phyloP scores from a whole-genome alignment of 2,329 filamentous ascomycete species.

The Aspergillus amoenus region DNA sequence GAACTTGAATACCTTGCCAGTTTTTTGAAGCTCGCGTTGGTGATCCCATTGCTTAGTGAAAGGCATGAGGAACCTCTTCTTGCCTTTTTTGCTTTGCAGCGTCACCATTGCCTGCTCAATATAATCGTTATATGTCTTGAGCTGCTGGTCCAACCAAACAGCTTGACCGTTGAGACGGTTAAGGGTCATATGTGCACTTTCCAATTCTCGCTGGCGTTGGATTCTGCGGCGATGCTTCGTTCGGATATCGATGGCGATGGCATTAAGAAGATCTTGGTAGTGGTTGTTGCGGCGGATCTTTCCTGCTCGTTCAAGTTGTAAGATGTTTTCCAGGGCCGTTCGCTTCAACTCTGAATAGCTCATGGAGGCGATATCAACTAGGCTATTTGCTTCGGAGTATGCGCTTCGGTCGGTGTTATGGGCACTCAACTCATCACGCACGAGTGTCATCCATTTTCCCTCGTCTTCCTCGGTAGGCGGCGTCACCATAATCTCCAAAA shows the following conservation, averaged over 20 bases:
- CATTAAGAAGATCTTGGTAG: slow-evolving; percentile 97
- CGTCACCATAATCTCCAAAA: slow-evolving; percentile 94
- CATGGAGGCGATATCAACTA: slow-evolving; percentile 87
- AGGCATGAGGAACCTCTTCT: slow-evolving; percentile 89
- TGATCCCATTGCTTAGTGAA: slow-evolving; percentile 99
- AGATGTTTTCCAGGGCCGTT: slow-evolving; percentile 88
- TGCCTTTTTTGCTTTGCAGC: slow-evolving; percentile 92
- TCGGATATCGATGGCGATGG: slow-evolving; percentile 92
- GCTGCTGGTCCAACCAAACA: slow-evolving; percentile 86
- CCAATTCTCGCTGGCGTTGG: slow-evolving; percentile 86
- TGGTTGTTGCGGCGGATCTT: slow-evolving; percentile 83
- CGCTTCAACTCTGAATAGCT: slow-evolving; percentile 90
- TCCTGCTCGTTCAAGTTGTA: slow-evolving; percentile 81
- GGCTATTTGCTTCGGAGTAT: slow-evolving; percentile 80
- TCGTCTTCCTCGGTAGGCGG: slow-evolving; percentile 86
- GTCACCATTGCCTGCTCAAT: slow-evolving; percentile 98
- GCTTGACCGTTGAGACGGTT: slow-evolving; percentile 62
- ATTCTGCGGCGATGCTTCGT: slow-evolving; percentile 93
- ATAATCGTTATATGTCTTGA: slow-evolving; percentile 98
- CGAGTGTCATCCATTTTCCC: slow-evolving; percentile 76
- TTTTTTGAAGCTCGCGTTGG: slow-evolving; percentile 89
- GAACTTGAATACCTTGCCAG: slow-evolving; percentile 92
- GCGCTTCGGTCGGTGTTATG: slow-evolving; percentile 71
- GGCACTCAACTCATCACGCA: slow-evolving; percentile 77
- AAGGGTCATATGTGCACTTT: slow-evolving; percentile 54